Conservation (phyloP, 1,284 basidiomycete species). For the Stygiomarasmius scandens region DNA sequence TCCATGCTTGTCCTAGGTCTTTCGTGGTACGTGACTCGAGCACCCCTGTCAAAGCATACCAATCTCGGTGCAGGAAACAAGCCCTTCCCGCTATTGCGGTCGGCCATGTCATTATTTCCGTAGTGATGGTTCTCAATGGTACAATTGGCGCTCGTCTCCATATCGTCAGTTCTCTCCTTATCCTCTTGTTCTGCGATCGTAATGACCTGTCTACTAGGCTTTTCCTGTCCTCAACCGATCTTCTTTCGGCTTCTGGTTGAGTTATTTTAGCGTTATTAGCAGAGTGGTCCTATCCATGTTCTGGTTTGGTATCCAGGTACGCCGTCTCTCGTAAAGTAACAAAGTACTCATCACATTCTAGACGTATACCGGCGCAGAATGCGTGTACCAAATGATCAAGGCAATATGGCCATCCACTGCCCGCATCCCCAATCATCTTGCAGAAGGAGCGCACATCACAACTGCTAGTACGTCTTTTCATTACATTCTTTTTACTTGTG, state of each 20-base stretch:
- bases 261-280: conserved; percentile 76
- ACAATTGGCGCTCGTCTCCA: conserved; percentile 71
- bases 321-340: not conserved
- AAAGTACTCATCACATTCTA: conserved; percentile 27
- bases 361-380: conserved; percentile 67
- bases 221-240: conserved; percentile 78
- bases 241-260: conserved; percentile 81
- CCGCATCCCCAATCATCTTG: conserved; percentile 64
- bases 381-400: conserved; percentile 73
- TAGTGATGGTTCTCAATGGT: conserved; percentile 67
- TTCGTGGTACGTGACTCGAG: conserved; percentile 41
- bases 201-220: conserved; percentile 18
- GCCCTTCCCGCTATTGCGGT: conserved; percentile 66
- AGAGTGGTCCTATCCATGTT: conserved; percentile 76
- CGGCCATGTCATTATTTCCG: conserved; percentile 59
- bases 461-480: conserved; percentile 47
- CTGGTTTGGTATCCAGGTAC: conserved; percentile 69
- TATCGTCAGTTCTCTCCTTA: conserved; percentile 19
- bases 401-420: conserved; percentile 78
- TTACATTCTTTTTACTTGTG: not conserved
- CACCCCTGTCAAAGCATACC: not conserved
- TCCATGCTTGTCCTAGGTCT: conserved; percentile 54
- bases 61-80: conserved; percentile 60
- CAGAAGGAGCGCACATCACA: conserved; percentile 63
- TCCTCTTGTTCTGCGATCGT: not conserved